Evolutionary conservation across 805 yeast genomes (phyloP).

Genomic region (Hanseniaspora taiwanica): DNA sequence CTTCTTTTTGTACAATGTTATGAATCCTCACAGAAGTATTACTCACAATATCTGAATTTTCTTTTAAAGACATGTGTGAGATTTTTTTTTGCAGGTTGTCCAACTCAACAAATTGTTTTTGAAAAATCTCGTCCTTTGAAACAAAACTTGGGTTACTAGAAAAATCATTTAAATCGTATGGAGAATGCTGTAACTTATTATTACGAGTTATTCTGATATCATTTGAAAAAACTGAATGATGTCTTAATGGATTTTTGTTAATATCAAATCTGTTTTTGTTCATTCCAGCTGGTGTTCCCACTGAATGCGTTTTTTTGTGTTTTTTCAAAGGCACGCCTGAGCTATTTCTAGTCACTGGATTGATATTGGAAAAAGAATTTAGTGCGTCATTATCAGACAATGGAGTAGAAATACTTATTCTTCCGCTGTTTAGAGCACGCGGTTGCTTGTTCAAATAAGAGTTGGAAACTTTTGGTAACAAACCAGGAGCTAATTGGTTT

Average conservation of each 20-base stretch:
- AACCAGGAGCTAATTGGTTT: background rate
- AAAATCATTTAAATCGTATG: too few species aligned
- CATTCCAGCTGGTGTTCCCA: too few species aligned
- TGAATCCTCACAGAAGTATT: too few species aligned
- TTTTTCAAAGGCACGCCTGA: too few species aligned
- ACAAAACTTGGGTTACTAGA: constrained; percentile 3
- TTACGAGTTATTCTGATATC: too few species aligned
- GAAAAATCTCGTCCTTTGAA: constrained; percentile 4
- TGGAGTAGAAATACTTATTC: constrained; percentile 5
- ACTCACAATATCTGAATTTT: too few species aligned
- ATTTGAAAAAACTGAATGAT: too few species aligned
- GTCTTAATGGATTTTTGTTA: too few species aligned
- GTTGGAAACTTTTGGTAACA: background rate
- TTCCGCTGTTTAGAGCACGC: constrained; percentile 4
- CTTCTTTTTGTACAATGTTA: too few species aligned
- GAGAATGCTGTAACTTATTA: too few species aligned
- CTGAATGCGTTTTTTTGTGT: too few species aligned
- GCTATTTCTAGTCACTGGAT: background rate
- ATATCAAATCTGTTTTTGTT: too few species aligned
- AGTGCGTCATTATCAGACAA: background rate
- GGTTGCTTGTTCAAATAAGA: constrained; percentile 1
- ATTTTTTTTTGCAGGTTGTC: constrained; percentile 1
- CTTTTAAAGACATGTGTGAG: constrained; percentile 1
- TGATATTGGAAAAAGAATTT: background rate
- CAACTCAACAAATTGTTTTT: constrained; percentile 4